Evolutionary conservation across 352 stramenopile species (phyloP).

Genomic region (Phytophthora melonis): DNA sequence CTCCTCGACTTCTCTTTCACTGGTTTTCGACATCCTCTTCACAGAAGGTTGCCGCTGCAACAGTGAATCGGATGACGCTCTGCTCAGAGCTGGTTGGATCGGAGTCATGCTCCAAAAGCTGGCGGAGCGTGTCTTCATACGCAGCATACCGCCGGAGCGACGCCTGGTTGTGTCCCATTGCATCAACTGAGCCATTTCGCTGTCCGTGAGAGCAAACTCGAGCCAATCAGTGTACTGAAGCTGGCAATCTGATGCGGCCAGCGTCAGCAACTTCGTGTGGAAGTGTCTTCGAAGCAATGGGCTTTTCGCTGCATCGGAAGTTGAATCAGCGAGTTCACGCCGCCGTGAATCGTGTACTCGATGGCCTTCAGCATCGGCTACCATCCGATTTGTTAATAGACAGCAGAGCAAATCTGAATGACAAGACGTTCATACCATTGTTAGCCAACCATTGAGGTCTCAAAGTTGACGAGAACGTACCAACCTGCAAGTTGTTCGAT

Average conservation of each 20-base stretch:
- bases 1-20: slow-evolving; percentile 1
- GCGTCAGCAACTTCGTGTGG: slow-evolving; percentile 45
- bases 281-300: slow-evolving; percentile 62
- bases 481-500: slow-evolving; percentile 63
- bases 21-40: slow-evolving; percentile 8
- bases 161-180: slow-evolving; percentile 34
- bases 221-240: slow-evolving; percentile 53
- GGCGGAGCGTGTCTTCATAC: slow-evolving; percentile 25
- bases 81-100: slow-evolving; percentile 31
- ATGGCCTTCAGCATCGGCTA: slow-evolving; percentile 29
- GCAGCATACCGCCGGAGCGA: slow-evolving; percentile 5
- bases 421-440: neutral
- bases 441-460: neutral
- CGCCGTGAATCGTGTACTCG: slow-evolving; percentile 12
- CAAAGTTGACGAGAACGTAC: neutral
- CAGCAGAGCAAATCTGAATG: slow-evolving; percentile 58
- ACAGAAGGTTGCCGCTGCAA: slow-evolving; percentile 23
- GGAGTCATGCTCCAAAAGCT: slow-evolving; percentile 36
- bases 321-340: slow-evolving; percentile 16
- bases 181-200: slow-evolving; percentile 50
- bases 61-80: slow-evolving; percentile 35
- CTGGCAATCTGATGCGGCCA: slow-evolving; percentile 31
- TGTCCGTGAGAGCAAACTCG: slow-evolving; percentile 42
- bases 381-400: slow-evolving; percentile 55
- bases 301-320: slow-evolving; percentile 47